Evolutionary conservation across 75 land plant genomes (phyloP).

Genomic region (Adiantum capillusveneris): DNA sequence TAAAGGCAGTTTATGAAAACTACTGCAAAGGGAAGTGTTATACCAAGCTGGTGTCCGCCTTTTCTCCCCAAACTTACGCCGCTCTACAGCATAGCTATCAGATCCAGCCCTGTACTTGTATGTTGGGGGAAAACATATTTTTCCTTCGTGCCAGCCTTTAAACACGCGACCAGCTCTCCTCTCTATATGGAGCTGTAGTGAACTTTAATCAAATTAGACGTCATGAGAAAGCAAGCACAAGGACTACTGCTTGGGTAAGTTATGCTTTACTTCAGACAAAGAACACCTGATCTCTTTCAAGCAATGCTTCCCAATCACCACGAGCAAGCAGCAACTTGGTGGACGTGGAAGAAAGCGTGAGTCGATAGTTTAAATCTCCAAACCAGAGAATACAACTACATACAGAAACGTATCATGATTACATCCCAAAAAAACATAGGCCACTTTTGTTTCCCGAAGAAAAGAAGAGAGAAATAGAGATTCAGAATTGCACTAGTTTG

Average conservation of each 20-base stretch:
- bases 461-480: background rate
- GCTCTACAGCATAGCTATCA: slow-evolving; percentile 44
- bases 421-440: too few species aligned
- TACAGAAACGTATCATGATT: too few species aligned
- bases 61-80: slow-evolving; percentile 44
- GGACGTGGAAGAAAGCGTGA: slow-evolving; percentile 12
- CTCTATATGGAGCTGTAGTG: slow-evolving; percentile 60
- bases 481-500: background rate
- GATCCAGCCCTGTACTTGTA: slow-evolving; percentile 69
- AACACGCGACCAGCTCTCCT: slow-evolving; percentile 74
- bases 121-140: slow-evolving; percentile 75
- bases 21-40: background rate
- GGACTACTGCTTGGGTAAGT: slow-evolving; percentile 1
- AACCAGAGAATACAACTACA: slow-evolving; percentile 31
- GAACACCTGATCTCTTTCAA: slow-evolving; percentile 25
- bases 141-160: slow-evolving; percentile 86
- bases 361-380: slow-evolving; percentile 35
- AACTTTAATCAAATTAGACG: too few species aligned
- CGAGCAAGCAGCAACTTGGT: slow-evolving; percentile 1
- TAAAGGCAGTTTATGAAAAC: background rate
- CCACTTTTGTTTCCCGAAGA: too few species aligned
- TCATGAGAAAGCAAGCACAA: too few species aligned
- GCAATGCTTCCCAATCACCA: slow-evolving; percentile 22
- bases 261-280: background rate
- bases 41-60: slow-evolving; percentile 81